A percentile compares a stretch with the other conserved stretches of the same genome.
Conservation (phyloP, 495 filamentous ascomycete genomes). For the Rhizodiscina lignyota region DNA sequence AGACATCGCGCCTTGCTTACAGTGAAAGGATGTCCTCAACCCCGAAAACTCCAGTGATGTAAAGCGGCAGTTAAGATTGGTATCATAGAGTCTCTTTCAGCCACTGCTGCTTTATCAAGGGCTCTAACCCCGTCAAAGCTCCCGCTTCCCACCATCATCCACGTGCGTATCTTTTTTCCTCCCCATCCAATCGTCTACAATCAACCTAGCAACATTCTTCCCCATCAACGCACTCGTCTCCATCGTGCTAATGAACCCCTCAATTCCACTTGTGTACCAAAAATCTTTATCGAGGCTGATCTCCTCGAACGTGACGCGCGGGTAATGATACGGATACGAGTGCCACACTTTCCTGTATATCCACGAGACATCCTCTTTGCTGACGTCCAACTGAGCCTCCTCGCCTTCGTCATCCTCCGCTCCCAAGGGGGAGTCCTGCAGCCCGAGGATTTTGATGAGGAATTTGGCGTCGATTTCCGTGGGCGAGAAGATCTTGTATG, state of each 20-base stretch:
- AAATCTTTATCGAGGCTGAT: slow-evolving; percentile 46
- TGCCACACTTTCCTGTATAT: slow-evolving; percentile 60
- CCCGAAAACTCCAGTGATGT: too few species aligned
- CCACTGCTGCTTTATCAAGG: too few species aligned
- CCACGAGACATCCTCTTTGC: slow-evolving; percentile 51
- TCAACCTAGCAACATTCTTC: slow-evolving; percentile 73
- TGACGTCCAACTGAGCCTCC: slow-evolving; percentile 49
- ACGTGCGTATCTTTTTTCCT: too few species aligned
- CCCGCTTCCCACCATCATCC: too few species aligned
- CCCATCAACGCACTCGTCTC: slow-evolving; percentile 95
- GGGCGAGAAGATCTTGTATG: slow-evolving; percentile 95
- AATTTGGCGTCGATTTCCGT: slow-evolving; percentile 45
- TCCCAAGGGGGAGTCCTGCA: slow-evolving; percentile 1
- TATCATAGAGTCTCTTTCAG: too few species aligned
- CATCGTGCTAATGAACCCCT: slow-evolving; percentile 94
- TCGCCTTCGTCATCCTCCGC: slow-evolving; percentile 21
- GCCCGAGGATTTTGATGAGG: slow-evolving; percentile 34
- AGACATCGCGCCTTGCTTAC: too few species aligned
- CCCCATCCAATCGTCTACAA: slow-evolving; percentile 44
- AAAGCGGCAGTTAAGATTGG: too few species aligned
- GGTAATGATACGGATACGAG: slow-evolving; percentile 68
- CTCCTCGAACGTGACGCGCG: slow-evolving; percentile 78
- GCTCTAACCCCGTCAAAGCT: too few species aligned
- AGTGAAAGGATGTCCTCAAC: too few species aligned
- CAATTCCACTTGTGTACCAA: slow-evolving; percentile 88